Evolutionary conservation across 2,329 filamentous ascomycete species (phyloP), one percentile per base, ranked within the genome.

Genomic region (Paecilomyces niveus): DNA sequence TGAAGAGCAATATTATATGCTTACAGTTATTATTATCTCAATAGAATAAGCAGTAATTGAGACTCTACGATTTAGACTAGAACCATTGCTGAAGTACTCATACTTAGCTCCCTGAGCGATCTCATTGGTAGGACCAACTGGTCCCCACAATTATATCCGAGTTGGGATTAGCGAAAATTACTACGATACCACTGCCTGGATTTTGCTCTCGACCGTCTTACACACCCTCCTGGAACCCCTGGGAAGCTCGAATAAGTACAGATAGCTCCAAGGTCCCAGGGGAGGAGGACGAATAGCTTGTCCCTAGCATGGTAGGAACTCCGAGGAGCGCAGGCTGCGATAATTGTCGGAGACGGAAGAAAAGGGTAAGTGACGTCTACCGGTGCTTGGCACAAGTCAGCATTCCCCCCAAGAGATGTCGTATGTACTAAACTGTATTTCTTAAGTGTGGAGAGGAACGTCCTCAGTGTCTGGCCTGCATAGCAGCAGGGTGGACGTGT

Each of bases 371-470:
- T 15, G 22, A 13, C 51, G 4, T 29, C 7, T 10, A 21, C 18
- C 39, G 39, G 18, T 18, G n/a, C 39, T 45, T 26, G 15, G 51
- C n/a, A 26, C n/a, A 8, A 21, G 15, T 53, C 21, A 26, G 29
- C 22, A 29, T 10, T 26, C 3, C 22, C 5, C 3, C 5, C 7
- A n/a, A 26, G 7, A 53, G 15, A 15, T 13, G 29, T 15, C 10
- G 1, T 9, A 9, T 21, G n/a, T 45, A 45, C 51, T 53, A 11
- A 53, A 53, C 15, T 6, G n/a, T 7, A 53, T 26, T 7, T 8
- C 18, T 18, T 54, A 18, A 54, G 52, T 57, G 56, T 18, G 52
- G 56, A 57, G 39, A 57, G 53, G 56, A 57, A 50, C 39, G 56
- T 26, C 56, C 56, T n/a, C 11, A 33, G 7, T 57, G 56, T 26